Evolutionary conservation across 2,329 filamentous ascomycete species (phyloP).

Genomic region (Aspergillus pseudoviridinutans): DNA sequence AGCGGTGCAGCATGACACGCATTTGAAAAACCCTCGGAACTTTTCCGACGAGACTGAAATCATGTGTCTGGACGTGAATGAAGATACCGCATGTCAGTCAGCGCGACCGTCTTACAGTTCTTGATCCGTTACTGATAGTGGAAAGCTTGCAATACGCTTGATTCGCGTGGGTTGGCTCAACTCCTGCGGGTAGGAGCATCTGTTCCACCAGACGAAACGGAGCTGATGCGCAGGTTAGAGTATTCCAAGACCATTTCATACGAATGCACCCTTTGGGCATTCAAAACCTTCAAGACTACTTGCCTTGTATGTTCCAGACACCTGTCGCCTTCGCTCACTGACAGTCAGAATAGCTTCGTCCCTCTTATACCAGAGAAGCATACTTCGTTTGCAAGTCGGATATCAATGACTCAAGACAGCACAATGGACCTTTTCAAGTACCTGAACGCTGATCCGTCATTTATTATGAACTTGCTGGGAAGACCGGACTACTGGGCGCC

Average conservation of each 20-base stretch:
- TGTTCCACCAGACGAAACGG: not conserved
- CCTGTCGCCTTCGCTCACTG: not conserved
- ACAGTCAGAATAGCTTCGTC: conserved; percentile 6
- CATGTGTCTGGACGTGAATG: conserved; percentile 7
- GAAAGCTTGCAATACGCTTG: not conserved
- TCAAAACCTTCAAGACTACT: conserved; percentile 1
- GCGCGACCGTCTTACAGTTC: not conserved
- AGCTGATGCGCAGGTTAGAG: not conserved
- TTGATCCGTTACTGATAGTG: not conserved
- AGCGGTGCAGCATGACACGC: conserved; percentile 11
- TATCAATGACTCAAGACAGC: conserved; percentile 6
- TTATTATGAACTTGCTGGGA: conserved; percentile 10
- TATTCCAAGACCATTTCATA: not conserved
- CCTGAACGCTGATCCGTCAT: conserved; percentile 8
- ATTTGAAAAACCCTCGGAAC: conserved; percentile 9
- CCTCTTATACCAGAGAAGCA: conserved; percentile 10
- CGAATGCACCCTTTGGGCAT: not conserved
- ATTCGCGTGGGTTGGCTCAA: not conserved
- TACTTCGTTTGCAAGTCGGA: conserved; percentile 10
- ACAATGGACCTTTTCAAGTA: not conserved
- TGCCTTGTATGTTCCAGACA: conserved; percentile 7
- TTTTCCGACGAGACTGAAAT: conserved; percentile 10
- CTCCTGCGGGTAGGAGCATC: not conserved
- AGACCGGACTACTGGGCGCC: conserved; percentile 15
- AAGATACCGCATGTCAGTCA: not conserved